phyloP scores from a whole-genome alignment of 768 basidiomycete species.

The Dentipellis sp. region DNA sequence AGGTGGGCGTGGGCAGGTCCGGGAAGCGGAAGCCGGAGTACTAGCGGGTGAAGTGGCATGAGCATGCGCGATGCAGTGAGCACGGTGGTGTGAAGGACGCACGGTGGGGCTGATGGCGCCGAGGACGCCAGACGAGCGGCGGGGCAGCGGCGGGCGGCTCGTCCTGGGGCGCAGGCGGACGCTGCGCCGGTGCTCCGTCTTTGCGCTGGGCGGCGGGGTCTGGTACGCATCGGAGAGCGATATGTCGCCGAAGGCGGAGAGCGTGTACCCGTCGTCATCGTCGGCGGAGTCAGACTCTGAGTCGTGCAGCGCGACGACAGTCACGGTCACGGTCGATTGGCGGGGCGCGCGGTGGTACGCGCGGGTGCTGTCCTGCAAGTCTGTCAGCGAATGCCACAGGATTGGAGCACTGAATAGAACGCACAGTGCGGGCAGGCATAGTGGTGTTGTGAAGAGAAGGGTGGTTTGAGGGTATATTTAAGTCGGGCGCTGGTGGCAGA shows the following conservation, averaged over 20 bases:
- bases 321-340: conserved; percentile 3
- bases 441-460: too few species aligned
- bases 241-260: conserved; percentile 9
- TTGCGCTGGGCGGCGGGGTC: conserved; percentile 3
- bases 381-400: too few species aligned
- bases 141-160: conserved; percentile 7
- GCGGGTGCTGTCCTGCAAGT: not conserved
- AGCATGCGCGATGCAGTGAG: not conserved
- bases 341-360: not conserved
- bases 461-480: too few species aligned
- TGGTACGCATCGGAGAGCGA: not conserved
- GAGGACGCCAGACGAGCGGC: not conserved
- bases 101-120: conserved; percentile 4
- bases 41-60: not conserved
- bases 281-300: conserved; percentile 1
- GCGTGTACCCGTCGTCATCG: conserved; percentile 13
- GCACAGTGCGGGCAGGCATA: too few species aligned
- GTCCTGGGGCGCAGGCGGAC: conserved; percentile 8
- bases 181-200: conserved; percentile 2
- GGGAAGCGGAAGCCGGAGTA: conserved; percentile 5
- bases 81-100: not conserved
- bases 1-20: conserved; percentile 5
- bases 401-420: too few species aligned
- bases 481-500: too few species aligned
- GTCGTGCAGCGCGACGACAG: not conserved